Evolutionary conservation across 1,284 basidiomycete genomes (phyloP).

Genomic region (Vanrija sp.): DNA sequence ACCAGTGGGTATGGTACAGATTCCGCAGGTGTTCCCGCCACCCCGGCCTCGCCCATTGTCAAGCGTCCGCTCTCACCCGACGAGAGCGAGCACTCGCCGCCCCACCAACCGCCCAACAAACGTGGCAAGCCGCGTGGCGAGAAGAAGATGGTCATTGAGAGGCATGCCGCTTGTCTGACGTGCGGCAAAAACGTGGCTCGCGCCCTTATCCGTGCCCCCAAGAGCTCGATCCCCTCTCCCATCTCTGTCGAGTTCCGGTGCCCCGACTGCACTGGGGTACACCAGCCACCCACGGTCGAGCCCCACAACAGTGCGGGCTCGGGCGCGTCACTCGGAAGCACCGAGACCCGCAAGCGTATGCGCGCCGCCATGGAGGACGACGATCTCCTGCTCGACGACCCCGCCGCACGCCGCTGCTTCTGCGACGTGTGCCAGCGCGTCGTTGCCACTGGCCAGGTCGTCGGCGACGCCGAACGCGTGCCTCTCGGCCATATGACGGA

Average conservation of each 20-base stretch:
- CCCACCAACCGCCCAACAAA: conserved; percentile 22
- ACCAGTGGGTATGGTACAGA: neutral
- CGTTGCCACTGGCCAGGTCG: conserved; percentile 32
- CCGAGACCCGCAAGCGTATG: conserved; percentile 44
- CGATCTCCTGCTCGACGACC: conserved; percentile 22
- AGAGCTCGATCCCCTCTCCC: conserved; percentile 33
- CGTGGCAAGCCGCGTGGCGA: conserved; percentile 29
- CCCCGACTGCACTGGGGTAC: conserved; percentile 27
- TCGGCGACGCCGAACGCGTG: conserved; percentile 32
- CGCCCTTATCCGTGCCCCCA: conserved; percentile 40
- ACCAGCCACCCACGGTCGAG: conserved; percentile 24
- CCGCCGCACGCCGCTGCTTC: conserved; percentile 19
- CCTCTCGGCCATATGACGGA: conserved; percentile 33
- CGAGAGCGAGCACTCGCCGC: conserved; percentile 15
- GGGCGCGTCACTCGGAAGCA: conserved; percentile 22
- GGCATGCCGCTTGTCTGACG: conserved; percentile 20
- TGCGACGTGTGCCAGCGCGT: conserved; percentile 48
- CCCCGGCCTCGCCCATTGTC: conserved; percentile 9
- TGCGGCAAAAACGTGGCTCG: conserved; percentile 31
- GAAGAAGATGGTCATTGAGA: conserved; percentile 42
- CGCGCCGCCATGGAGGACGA: conserved; percentile 40
- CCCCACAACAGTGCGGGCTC: conserved; percentile 12
- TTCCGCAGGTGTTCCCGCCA: neutral
- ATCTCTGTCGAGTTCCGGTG: conserved; percentile 30
- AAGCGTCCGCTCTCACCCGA: conserved; percentile 22